Conservation (phyloP, 129 eudicot species). For the Ambrosia artemisiifolia region DNA sequence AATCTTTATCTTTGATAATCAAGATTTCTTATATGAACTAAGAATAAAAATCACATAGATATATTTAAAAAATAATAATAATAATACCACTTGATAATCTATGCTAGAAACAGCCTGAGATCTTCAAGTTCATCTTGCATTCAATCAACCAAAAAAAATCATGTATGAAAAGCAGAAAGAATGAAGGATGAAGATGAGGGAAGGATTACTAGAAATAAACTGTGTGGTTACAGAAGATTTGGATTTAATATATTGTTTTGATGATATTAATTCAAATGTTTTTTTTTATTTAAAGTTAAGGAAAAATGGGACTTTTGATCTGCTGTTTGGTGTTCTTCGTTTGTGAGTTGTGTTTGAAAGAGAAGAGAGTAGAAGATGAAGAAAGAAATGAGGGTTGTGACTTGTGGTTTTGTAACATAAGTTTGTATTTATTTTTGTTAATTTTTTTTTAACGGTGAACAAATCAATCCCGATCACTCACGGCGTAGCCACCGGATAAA, state of each 20-base stretch:
- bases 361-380: slow-evolving; percentile 1
- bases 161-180: background rate
- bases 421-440: too few species aligned
- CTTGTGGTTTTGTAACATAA: slow-evolving; percentile 1
- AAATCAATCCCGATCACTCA: too few species aligned
- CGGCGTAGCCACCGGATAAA: too few species aligned
- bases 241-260: slow-evolving; percentile 7
- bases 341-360: slow-evolving; percentile 13
- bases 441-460: too few species aligned
- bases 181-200: slow-evolving; percentile 5
- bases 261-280: background rate
- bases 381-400: slow-evolving; percentile 16
- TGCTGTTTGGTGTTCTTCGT: slow-evolving; percentile 29
- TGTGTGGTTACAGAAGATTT: background rate
- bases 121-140: slow-evolving; percentile 22
- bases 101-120: slow-evolving; percentile 9
- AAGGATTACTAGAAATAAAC: background rate
- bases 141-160: slow-evolving; percentile 8
- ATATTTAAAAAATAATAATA: background rate
- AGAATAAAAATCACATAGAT: background rate
- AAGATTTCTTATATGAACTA: background rate
- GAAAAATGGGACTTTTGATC: slow-evolving; percentile 4
- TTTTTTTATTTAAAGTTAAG: background rate
- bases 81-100: slow-evolving; percentile 14
- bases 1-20: slow-evolving; percentile 13